Conservation (phyloP, 1,139 yeast species). For the Pichia kudriavzevii region DNA sequence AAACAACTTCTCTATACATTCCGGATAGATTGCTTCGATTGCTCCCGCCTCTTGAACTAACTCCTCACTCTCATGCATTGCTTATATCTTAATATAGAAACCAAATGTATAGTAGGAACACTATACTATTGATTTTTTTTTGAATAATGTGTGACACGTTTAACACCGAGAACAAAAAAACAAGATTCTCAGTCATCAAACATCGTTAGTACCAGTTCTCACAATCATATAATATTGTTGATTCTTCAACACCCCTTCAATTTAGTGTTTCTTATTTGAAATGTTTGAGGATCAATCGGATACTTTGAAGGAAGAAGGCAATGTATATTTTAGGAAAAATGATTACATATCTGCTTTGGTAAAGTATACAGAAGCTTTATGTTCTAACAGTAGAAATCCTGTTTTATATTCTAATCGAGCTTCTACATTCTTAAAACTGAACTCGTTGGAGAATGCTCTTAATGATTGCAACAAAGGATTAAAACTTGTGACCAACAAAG, state of each 20-base stretch:
- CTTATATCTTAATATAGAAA: not conserved
- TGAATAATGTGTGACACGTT: no score
- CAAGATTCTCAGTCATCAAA: no score
- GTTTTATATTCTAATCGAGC: conserved; percentile 75
- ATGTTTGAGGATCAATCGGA: conserved; percentile 2
- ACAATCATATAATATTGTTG: no score
- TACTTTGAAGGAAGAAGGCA: conserved; percentile 45
- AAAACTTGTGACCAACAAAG: conserved; percentile 19
- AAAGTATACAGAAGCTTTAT: conserved; percentile 60
- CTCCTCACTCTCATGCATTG: conserved; percentile 37
- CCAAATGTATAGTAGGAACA: not conserved
- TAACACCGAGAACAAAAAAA: no score
- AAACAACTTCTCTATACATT: conserved; percentile 32
- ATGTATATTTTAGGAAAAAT: conserved; percentile 50
- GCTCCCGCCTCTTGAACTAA: conserved; percentile 74
- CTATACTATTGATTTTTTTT: not conserved
- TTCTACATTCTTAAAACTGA: conserved; percentile 55
- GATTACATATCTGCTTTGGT: conserved; percentile 52
- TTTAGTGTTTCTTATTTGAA: no score
- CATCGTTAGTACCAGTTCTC: no score
- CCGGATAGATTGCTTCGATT: conserved; percentile 85
- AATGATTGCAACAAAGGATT: conserved; percentile 57
- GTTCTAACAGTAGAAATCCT: conserved; percentile 47
- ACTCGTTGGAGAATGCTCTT: conserved; percentile 49
- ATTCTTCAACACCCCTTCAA: no score